phyloP scores from a whole-genome alignment of 352 stramenopile species.

The Phytophthora multivora region DNA sequence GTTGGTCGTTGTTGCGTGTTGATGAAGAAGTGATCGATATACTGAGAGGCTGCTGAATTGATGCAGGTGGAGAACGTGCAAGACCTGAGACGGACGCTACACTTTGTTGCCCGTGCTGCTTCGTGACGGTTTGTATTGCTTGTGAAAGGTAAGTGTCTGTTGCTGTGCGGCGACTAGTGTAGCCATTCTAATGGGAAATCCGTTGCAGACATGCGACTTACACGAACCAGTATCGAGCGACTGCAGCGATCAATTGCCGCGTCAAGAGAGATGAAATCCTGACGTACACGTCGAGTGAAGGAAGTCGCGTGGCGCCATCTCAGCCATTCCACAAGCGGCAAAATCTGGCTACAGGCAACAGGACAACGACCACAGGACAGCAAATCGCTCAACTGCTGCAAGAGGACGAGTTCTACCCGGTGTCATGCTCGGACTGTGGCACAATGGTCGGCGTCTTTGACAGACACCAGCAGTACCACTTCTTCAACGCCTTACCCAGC shows the following conservation, averaged over 20 bases:
- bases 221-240: constrained; percentile 72
- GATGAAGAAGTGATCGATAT: background rate
- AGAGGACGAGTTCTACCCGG: constrained; percentile 66
- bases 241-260: constrained; percentile 70
- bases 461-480: constrained; percentile 63
- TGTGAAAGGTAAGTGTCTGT: constrained; percentile 53
- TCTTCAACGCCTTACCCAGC: constrained; percentile 81
- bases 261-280: constrained; percentile 73
- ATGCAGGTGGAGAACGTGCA: constrained; percentile 12
- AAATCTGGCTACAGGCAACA: constrained; percentile 22
- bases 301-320: constrained; percentile 10
- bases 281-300: constrained; percentile 47
- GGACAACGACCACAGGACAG: constrained; percentile 19
- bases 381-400: constrained; percentile 37
- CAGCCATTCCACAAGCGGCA: constrained; percentile 49
- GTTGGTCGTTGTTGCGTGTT: background rate
- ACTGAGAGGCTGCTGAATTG: constrained; percentile 6
- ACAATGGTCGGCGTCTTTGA: constrained; percentile 80
- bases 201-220: constrained; percentile 58
- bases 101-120: constrained; percentile 82
- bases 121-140: constrained; percentile 78
- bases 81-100: constrained; percentile 49
- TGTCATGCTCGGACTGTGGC: constrained; percentile 76
- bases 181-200: constrained; percentile 2
- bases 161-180: background rate